phyloP scores from a whole-genome alignment of 805 yeast genomes.

The Phaffomyces thermotolerans region DNA sequence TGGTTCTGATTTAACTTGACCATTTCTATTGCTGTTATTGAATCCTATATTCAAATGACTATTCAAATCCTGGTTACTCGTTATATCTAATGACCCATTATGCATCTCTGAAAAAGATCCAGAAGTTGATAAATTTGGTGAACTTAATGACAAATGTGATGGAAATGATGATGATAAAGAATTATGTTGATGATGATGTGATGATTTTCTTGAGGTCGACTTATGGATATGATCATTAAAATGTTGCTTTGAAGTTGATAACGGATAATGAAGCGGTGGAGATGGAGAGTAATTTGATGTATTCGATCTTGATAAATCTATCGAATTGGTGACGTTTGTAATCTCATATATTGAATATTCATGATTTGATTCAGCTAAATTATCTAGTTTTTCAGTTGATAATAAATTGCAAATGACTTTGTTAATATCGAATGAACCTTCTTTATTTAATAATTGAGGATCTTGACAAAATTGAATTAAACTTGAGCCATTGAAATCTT shows the following conservation, averaged over 20 bases:
- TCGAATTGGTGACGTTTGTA: slow-evolving; percentile 12
- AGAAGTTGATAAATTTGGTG: slow-evolving; percentile 7
- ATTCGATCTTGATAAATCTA: background rate
- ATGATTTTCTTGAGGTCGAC: slow-evolving; percentile 3
- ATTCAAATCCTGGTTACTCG: background rate
- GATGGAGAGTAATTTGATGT: background rate
- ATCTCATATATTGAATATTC: slow-evolving; percentile 19
- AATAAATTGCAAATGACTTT: slow-evolving; percentile 19
- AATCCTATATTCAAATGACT: background rate
- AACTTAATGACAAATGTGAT: slow-evolving; percentile 9
- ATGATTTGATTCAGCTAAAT: slow-evolving; percentile 19
- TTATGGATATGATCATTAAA: slow-evolving; percentile 19
- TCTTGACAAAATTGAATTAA: slow-evolving; percentile 12
- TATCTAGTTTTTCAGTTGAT: slow-evolving; percentile 19
- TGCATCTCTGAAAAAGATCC: slow-evolving; percentile 1
- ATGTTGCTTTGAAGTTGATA: slow-evolving; percentile 12
- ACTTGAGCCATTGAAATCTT: slow-evolving; percentile 7
- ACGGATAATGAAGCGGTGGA: slow-evolving; percentile 4
- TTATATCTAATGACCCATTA: slow-evolving; percentile 8
- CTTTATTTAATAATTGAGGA: slow-evolving; percentile 12
- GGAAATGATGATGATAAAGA: slow-evolving; percentile 13
- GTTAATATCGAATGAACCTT: slow-evolving; percentile 22
- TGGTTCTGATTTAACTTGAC: background rate
- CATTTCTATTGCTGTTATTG: background rate
- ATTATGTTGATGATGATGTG: background rate